Conservation (phyloP, 768 basidiomycete species). For the Psilocybe subaeruginosa region DNA sequence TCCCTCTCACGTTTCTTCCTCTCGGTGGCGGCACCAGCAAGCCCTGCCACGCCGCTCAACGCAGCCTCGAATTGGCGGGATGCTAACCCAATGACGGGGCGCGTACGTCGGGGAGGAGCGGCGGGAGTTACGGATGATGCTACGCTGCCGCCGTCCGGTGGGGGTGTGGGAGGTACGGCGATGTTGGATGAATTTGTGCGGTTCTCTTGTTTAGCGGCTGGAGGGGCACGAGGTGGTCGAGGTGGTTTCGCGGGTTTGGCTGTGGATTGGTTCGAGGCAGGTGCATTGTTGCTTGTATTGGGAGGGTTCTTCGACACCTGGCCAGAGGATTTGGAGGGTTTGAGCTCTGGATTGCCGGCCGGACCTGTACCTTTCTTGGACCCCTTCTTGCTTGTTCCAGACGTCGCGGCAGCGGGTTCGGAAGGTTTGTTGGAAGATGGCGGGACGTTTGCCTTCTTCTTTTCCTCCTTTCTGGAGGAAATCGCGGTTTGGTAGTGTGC, state of each 20-base stretch:
- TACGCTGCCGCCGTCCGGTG: constrained; percentile 9
- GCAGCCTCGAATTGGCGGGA: constrained; percentile 77
- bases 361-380: constrained; percentile 3
- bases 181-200: constrained; percentile 5
- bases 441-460: constrained; percentile 27
- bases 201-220: constrained; percentile 17
- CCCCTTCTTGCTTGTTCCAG: neutral
- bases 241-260: constrained; percentile 20
- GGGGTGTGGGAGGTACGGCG: constrained; percentile 15
- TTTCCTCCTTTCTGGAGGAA: constrained; percentile 38
- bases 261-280: constrained; percentile 8
- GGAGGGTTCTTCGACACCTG: constrained; percentile 13
- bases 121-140: constrained; percentile 13
- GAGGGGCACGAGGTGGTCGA: constrained; percentile 14
- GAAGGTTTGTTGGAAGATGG: constrained; percentile 5
- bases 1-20: constrained; percentile 30
- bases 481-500: constrained; percentile 54
- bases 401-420: neutral
- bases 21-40: constrained; percentile 32
- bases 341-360: neutral
- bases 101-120: constrained; percentile 41
- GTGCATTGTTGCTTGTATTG: constrained; percentile 9
- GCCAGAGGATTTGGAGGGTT: constrained; percentile 3
- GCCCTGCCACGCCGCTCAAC: constrained; percentile 62
- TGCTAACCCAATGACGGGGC: constrained; percentile 65